Base-by-base conservation (phyloP, 805 yeast species). In the Kuraishia ogatae region DNA sequence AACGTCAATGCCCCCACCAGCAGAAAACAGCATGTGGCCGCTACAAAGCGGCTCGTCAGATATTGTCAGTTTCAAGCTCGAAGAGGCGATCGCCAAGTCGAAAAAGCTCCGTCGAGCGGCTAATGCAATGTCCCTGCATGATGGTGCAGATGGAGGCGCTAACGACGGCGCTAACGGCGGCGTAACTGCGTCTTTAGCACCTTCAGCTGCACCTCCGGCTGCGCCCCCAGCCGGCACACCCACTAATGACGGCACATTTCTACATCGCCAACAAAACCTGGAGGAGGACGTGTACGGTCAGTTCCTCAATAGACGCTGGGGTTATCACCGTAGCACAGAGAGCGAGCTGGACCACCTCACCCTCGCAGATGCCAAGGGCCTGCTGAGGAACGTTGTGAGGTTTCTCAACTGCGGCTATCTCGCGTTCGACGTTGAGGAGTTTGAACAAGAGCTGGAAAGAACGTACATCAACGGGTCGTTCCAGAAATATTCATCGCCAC, bases 401-500 rank as follows among this genome's bases (percentile, higher is more conserved):
- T 65, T 53, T 50, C 56, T 65, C 47, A 60, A 61, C 53, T 63
- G 59, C 48, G 49, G 62, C 19, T 65, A 64, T 39, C 62, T 57
- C 47, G 67, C 69, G 2, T 61, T 57, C 47, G 67, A 63, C 48
- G 59, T 58, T 24, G 51, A 56, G 3, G 48, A 58, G 13, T 51
- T 62, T 52, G 62, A 58, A 20, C 10, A n/a, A n/a, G 59, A 62
- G 28, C 55, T 64, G 19, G 50, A 50, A 7, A 15, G 53, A 19
- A 43, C 54, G 2, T 64, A 64, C 52, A 43, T 55, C 10, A 15
- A 21, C 29, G 53, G 53, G 28, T 11, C 24, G 17, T 46, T 50
- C 24, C 47, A 28, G 28, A 35, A 35, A 15, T 50, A 29, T 47
- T 58, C 59, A 10, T 54, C 35, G 7, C 48, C 39, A 2, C 50